Evolutionary conservation across 768 basidiomycete genomes (phyloP), one percentile per base, ranked within the genome.

Genomic region (Xerocomellus intermedius): DNA sequence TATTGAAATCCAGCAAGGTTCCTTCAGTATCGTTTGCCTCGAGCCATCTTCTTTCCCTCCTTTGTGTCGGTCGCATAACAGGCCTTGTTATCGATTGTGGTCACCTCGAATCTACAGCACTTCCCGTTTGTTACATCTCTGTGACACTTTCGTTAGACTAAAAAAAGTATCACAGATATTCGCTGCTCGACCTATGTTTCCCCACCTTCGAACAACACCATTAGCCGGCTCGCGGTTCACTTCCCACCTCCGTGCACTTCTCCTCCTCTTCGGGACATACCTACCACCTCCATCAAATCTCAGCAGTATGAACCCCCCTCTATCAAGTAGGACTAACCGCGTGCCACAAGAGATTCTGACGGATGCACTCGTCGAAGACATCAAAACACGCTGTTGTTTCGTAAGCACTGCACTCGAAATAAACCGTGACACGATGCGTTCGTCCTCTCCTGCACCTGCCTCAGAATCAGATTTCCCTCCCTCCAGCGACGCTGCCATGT

Each of bases 1-100:
- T 49, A 35, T 42, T 45, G 17, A 54, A 48, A 42, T 28, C 22
- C 12, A 6, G 37, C 24, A 67, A 97, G 94, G 89, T 97, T 28
- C 96, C 94, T 8, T 94, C 92, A 8, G 80, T 99, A 59, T 96
- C 94, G 2, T 99, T 98, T 72, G 89, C 91, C 1, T 87, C 91
- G 16, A 88, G 91, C 52, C 92, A 92, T 62, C 74, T 98, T 0
- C 81, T 98, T 17, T 83, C 94, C 4, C 75, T 98, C 14, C 78
- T 97, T 56, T 86, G 94, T 2, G 84, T 86, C 8, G 97, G 97
- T 12, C 79, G 91, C 55, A 89, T 94, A 60, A 95, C 94, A 2
- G 97, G 96, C 7, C 82, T 99, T 14, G 96, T 98, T 1, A 74
- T 98, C 3, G 97, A 99, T 66, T 87, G 86, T 60, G 97, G 97